A percentile compares a stretch with the other conserved stretches of the same genome.
These are phyloP conservation scores for Lasiodiplodia sp. DNA, from an alignment of 2,329 filamentous ascomycete species.

Conservation along the genomic window DNA sequence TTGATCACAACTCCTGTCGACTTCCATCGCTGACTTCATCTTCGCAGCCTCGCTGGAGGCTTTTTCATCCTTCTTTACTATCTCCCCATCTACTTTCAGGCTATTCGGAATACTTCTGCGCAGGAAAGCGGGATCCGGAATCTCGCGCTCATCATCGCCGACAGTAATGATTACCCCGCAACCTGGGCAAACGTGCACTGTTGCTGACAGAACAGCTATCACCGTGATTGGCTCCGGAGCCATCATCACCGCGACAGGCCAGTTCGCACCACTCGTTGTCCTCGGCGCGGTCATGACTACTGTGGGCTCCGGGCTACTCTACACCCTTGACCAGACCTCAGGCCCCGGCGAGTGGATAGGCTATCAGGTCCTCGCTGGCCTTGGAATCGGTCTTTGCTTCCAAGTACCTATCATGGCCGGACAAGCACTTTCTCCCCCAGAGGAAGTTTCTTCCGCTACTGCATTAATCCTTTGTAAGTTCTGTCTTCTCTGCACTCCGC, in stretches of 20 bases:
- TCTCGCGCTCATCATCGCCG: conserved; percentile 44
- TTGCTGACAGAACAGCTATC: conserved; percentile 30
- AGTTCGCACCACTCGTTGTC: conserved; percentile 53
- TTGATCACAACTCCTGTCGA: background rate
- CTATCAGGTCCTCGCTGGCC: conserved; percentile 39
- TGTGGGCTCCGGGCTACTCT: conserved; percentile 40
- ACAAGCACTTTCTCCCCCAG: conserved; percentile 24
- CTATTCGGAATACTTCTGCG: conserved; percentile 48
- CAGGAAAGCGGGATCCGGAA: conserved; percentile 40
- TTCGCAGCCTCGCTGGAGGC: background rate
- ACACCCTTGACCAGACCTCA: conserved; percentile 34
- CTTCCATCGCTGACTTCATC: background rate
- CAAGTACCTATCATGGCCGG: conserved; percentile 33
- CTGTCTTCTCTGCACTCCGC: too few species aligned
- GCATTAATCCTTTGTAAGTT: conserved; percentile 51
- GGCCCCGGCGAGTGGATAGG: conserved; percentile 39
- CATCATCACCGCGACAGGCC: conserved; percentile 45
- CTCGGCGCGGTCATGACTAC: conserved; percentile 41
- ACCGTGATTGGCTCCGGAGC: conserved; percentile 40
- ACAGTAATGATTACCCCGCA: conserved; percentile 30
- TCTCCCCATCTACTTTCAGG: conserved; percentile 54
- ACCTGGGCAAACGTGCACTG: background rate
- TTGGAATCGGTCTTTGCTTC: conserved; percentile 35
- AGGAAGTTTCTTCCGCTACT: conserved; percentile 31
- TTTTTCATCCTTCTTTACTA: conserved; percentile 43